Conservation (phyloP, 805 yeast species). For the Candida dendrica region DNA sequence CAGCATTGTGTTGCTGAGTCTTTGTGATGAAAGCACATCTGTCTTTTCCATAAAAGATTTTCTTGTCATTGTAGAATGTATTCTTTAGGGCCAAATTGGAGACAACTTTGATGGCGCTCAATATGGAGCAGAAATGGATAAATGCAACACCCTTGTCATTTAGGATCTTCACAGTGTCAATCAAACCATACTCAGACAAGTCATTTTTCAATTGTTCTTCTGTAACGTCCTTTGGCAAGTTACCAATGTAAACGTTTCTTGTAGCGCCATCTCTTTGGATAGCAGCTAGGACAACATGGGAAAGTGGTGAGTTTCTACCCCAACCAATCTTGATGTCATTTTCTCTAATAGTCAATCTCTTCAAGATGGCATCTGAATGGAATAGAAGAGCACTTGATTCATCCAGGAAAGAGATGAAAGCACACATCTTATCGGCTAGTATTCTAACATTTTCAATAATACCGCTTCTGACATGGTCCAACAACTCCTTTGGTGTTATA, state of each 20-base stretch:
- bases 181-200: slow-evolving; percentile 66
- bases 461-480: slow-evolving; percentile 89
- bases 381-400: slow-evolving; percentile 83
- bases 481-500: slow-evolving; percentile 69
- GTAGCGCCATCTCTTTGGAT: slow-evolving; percentile 86
- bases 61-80: slow-evolving; percentile 66
- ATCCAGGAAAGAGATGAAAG: slow-evolving; percentile 83
- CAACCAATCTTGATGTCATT: slow-evolving; percentile 85
- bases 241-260: slow-evolving; percentile 87
- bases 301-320: slow-evolving; percentile 78
- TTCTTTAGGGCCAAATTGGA: slow-evolving; percentile 57
- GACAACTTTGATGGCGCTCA: slow-evolving; percentile 83
- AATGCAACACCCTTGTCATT: slow-evolving; percentile 82
- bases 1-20: slow-evolving; percentile 95
- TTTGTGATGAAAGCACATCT: slow-evolving; percentile 91
- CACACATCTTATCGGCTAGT: slow-evolving; percentile 81
- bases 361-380: slow-evolving; percentile 88
- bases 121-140: slow-evolving; percentile 80
- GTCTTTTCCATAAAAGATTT: slow-evolving; percentile 89
- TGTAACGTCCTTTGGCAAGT: slow-evolving; percentile 56
- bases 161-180: slow-evolving; percentile 77
- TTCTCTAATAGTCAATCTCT: slow-evolving; percentile 71
- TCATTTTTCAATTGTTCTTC: slow-evolving; percentile 64
- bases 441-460: slow-evolving; percentile 74
- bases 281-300: slow-evolving; percentile 66